Base-by-base conservation (phyloP, 2,329 filamentous ascomycete genomes). In the Sarocladium kiliense region DNA sequence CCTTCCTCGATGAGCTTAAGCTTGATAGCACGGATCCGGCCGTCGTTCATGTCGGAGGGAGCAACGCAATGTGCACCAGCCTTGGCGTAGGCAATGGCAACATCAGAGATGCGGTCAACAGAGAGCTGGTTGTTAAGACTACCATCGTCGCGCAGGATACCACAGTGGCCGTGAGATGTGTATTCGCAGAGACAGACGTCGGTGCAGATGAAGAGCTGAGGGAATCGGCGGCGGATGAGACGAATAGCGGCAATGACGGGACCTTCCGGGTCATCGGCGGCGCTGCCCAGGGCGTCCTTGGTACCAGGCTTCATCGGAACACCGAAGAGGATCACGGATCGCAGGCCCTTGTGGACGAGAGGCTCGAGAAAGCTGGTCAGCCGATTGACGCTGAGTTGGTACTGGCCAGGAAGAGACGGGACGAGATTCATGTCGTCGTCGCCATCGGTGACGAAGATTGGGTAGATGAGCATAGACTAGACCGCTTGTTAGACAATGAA, bases 101-200 rank as follows among this genome's bases (percentile, higher is more conserved):
- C 93, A 69, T 97, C 92, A 3, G 89, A 93, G 63, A 99, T 92
- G 59, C 94, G 87, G 67, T 97, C 93, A 9, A 97, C 91, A 2
- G 91, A 96, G 47, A 96, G 82, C 60, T 87, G 84, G 68, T 99
- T 97, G 80, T 97, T 96, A 58, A 99, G 80, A 59, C 85, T 88
- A 59, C 91, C 91, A 68, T 99, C 94, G 62, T 97, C 91, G 56
- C 91, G 85, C 45, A 99, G 80, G 63, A 99, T 97, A 54, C 94
- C 94, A 68, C 94, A 99, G 77, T 99, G 94, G 44, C 94, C 94
- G 71, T 99, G 94, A 6, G 89, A 94, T 1, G 94, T 99, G 75
- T 99, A 99, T 74, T 99, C 94, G 81, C 94, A 99, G 7, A 99
- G 86, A 68, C 94, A 97, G 57, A 99, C 94, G 68, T 99, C 94